phyloP scores from a whole-genome alignment of 768 basidiomycete species.

The Tricholoma saponaceum region DNA sequence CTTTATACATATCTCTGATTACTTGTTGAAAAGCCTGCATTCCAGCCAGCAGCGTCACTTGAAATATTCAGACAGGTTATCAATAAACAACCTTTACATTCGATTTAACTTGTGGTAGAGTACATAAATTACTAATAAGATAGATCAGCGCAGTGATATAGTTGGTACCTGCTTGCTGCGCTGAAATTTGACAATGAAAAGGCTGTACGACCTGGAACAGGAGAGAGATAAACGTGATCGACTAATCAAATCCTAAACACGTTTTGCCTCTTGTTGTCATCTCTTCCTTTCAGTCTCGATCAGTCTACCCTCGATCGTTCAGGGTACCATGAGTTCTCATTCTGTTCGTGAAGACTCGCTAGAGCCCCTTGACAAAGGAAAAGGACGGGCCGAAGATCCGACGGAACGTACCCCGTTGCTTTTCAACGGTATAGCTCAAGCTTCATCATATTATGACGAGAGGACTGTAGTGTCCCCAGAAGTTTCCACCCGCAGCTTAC shows the following conservation, averaged over 20 bases:
- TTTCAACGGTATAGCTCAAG: slow-evolving; percentile 22
- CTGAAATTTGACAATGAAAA: too few relatives aligned
- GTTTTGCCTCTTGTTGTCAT: neutral
- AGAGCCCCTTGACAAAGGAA: slow-evolving; percentile 44
- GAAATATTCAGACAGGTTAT: slow-evolving; percentile 59
- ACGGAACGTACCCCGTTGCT: slow-evolving; percentile 57
- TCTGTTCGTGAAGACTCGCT: slow-evolving; percentile 2
- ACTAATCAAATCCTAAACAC: neutral
- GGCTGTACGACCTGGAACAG: too few relatives aligned
- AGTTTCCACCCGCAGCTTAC: slow-evolving; percentile 26
- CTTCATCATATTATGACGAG: slow-evolving; percentile 25
- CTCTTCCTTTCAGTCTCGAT: neutral
- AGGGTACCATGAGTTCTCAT: slow-evolving; percentile 9
- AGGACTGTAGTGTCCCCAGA: slow-evolving; percentile 16
- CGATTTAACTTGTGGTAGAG: neutral
- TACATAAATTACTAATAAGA: neutral
- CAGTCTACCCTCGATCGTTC: neutral
- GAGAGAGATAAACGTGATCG: too few relatives aligned
- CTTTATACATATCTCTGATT: neutral
- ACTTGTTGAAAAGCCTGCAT: slow-evolving; percentile 44
- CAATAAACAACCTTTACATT: slow-evolving; percentile 31
- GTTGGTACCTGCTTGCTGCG: too few relatives aligned
- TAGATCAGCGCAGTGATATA: too few relatives aligned
- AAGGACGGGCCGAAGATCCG: slow-evolving; percentile 41
- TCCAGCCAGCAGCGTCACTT: slow-evolving; percentile 54